Evolutionary conservation across 2,329 filamentous ascomycete species (phyloP).

Genomic region (Diaporthe longicolla): DNA sequence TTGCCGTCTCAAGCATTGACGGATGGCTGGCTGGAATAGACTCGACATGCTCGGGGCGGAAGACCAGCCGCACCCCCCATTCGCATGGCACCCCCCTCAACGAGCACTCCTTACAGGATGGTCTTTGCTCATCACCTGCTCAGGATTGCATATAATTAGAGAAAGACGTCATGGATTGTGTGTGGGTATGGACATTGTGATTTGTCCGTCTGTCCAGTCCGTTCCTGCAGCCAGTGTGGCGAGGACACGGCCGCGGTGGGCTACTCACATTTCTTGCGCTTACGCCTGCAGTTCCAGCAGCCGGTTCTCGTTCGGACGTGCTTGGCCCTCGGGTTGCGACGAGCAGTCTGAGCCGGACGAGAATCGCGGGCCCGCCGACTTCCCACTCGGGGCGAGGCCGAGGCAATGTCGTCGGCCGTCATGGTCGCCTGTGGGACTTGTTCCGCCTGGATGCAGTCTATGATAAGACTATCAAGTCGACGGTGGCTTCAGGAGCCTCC

Average conservation of each 20-base stretch:
- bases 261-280: conserved; percentile 33
- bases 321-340: conserved; percentile 21
- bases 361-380: conserved; percentile 11
- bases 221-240: background rate
- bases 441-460: conserved; percentile 8
- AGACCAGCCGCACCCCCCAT: conserved; percentile 27
- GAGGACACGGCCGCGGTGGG: background rate
- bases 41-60: conserved; percentile 30
- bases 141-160: background rate
- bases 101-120: conserved; percentile 29
- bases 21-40: conserved; percentile 27
- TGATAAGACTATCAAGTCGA: conserved; percentile 1
- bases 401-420: conserved; percentile 11
- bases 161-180: background rate
- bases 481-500: conserved; percentile 11
- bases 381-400: conserved; percentile 10
- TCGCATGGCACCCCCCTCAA: conserved; percentile 26
- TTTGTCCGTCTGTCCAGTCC: background rate
- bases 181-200: background rate
- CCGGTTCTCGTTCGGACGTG: conserved; percentile 23
- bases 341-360: conserved; percentile 19
- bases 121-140: conserved; percentile 27
- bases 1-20: conserved; percentile 28
- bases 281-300: conserved; percentile 32
- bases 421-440: conserved; percentile 4